Evolutionary conservation across 805 yeast species (phyloP).

Genomic region (Yueomyces sp.): DNA sequence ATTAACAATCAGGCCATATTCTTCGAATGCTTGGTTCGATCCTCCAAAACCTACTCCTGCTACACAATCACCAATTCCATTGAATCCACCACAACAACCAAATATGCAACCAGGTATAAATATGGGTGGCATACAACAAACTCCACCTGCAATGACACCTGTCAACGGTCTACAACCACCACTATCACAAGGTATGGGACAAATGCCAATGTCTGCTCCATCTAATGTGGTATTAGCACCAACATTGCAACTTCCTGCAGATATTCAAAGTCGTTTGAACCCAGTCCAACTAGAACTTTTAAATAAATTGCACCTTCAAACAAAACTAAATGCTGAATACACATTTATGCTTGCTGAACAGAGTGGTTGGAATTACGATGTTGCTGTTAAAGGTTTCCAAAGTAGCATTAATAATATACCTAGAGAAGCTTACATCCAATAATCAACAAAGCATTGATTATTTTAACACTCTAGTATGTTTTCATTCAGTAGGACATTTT

Average conservation of each 20-base stretch:
- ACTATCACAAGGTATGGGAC: background rate
- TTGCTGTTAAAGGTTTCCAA: slow-evolving; percentile 57
- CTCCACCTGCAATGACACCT: background rate
- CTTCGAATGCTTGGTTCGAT: slow-evolving; percentile 45
- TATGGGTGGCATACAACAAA: background rate
- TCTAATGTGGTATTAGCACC: slow-evolving; percentile 6
- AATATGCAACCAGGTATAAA: background rate
- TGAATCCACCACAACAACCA: background rate
- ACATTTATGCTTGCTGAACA: slow-evolving; percentile 77
- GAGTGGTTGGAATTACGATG: slow-evolving; percentile 68
- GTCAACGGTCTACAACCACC: slow-evolving; percentile 1
- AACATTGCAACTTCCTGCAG: slow-evolving; percentile 39
- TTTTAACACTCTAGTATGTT: too few relatives aligned
- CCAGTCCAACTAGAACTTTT: slow-evolving; percentile 51
- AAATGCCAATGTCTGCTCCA: slow-evolving; percentile 1
- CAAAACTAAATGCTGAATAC: slow-evolving; percentile 66
- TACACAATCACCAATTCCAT: slow-evolving; percentile 3
- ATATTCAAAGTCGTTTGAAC: slow-evolving; percentile 35
- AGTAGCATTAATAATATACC: slow-evolving; percentile 51
- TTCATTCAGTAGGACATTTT: too few relatives aligned
- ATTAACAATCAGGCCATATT: slow-evolving; percentile 49
- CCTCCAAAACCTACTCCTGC: slow-evolving; percentile 4
- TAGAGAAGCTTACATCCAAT: slow-evolving; percentile 36
- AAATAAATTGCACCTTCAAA: slow-evolving; percentile 51
- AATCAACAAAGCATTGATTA: background rate